Base-by-base conservation (phyloP, 1,284 basidiomycete genomes). In the Tilletia setariae region DNA sequence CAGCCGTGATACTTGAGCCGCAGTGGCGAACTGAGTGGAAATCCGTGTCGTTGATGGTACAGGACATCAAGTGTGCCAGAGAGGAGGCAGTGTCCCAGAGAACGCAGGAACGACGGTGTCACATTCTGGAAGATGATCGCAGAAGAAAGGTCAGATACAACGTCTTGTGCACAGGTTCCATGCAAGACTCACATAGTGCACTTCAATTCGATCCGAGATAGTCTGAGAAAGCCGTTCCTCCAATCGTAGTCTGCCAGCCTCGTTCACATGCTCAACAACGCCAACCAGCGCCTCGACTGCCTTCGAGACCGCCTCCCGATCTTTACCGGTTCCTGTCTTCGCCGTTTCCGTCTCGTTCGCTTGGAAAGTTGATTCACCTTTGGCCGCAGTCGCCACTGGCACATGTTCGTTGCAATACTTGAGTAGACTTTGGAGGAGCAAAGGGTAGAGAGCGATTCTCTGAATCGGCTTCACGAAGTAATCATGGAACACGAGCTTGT, bases 401-500 rank as follows among this genome's bases (percentile, higher is more conserved):
- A 21, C 19, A 13, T 2, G 11, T 28, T 21, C 11, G 21, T 25
- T 43, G 30, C 69, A 69, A 69, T 80, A 70, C 69, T 77, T 79
- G 40, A 76, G 72, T 46, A 82, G 64, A 7, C 76, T 80, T 59
- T 79, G 76, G 42, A 82, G 70, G 1, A 81, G 72, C 16, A 82
- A 69, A 8, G 79, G 80, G 64, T 81, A 80, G 13, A 82, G 70
- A 59, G 79, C 81, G 19, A 82, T 74, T 4, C 80, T 74, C 65
- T 82, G 80, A 35, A 82, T 76, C 2, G 80, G 80, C 73, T 82
- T 82, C 69, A 82, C 78, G 64, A 82, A 73, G 64, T 77, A 81
- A 63, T 82, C 80, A 28, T 76, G 72, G 65, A 82, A 79, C 13
- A 75, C 70, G 25, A 82, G 69, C 28, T 35, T 30, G 30, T 61